Evolutionary conservation across 2,329 filamentous ascomycete genomes (phyloP).

Genomic region (Myriosclerotinia scirpicola): DNA sequence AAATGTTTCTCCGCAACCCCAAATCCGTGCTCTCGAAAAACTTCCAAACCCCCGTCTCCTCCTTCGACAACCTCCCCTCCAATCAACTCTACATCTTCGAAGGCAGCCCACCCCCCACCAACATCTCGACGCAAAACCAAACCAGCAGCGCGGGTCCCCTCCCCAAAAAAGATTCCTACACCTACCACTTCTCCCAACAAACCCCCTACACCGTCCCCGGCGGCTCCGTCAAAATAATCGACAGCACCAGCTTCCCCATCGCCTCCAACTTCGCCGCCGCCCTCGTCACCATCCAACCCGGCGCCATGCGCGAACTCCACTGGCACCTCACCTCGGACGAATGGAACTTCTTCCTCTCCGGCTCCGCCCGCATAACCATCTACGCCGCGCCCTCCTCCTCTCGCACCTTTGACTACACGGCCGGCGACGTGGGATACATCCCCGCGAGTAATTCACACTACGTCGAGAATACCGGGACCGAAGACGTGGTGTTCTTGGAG

Average conservation of each 20-base stretch:
- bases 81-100: conserved; percentile 55
- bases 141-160: conserved; percentile 46
- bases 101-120: conserved; percentile 49
- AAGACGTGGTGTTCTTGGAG: conserved; percentile 59
- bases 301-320: conserved; percentile 65
- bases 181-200: conserved; percentile 51
- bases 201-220: conserved; percentile 51
- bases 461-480: conserved; percentile 59
- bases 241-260: conserved; percentile 57
- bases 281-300: conserved; percentile 57
- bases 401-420: conserved; percentile 48
- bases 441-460: conserved; percentile 57
- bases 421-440: conserved; percentile 56
- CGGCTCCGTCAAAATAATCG: conserved; percentile 59
- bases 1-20: conserved; percentile 34
- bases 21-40: conserved; percentile 56
- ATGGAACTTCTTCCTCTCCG: conserved; percentile 23
- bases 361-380: conserved; percentile 23
- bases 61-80: conserved; percentile 49
- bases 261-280: conserved; percentile 56
- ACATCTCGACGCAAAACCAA: conserved; percentile 48
- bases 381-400: conserved; percentile 38
- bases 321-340: conserved; percentile 52
- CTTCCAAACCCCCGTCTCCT: conserved; percentile 49
- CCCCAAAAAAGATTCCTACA: conserved; percentile 45